Evolutionary conservation across 2,329 filamentous ascomycete genomes (phyloP).

Genomic region (Epichloe elymi): DNA sequence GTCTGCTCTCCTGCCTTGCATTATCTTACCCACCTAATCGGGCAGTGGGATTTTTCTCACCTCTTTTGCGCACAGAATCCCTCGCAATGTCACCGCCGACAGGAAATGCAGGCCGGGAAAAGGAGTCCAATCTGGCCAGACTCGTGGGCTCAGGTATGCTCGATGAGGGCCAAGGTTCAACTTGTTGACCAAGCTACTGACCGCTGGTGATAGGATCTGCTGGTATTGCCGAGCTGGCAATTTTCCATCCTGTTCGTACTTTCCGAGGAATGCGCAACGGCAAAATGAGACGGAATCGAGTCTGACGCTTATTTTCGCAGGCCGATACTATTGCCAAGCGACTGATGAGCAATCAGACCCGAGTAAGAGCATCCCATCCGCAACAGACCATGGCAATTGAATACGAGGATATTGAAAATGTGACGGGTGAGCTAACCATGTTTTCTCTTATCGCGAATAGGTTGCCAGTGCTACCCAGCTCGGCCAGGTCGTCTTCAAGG

Average conservation of each 20-base stretch:
- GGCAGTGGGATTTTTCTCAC: not conserved
- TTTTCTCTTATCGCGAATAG: conserved; percentile 10
- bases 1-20: not conserved
- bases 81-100: conserved; percentile 46
- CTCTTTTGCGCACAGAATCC: not conserved
- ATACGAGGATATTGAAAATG: not conserved
- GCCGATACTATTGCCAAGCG: conserved; percentile 98
- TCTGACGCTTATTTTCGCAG: conserved; percentile 26
- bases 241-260: conserved; percentile 72
- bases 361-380: conserved; percentile 28
- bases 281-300: not conserved
- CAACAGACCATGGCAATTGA: not conserved
- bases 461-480: conserved; percentile 41
- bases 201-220: conserved; percentile 53
- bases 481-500: conserved; percentile 88
- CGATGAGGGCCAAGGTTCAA: not conserved
- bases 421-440: conserved; percentile 10
- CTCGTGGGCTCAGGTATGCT: conserved; percentile 78
- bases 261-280: conserved; percentile 1
- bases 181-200: conserved; percentile 8
- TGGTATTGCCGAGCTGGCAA: conserved; percentile 81
- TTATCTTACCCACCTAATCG: not conserved
- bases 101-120: conserved; percentile 40
- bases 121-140: conserved; percentile 79
- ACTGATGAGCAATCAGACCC: conserved; percentile 91